Evolutionary conservation across 306 rosid genomes (phyloP).

Genomic region (Trifolium dubium): DNA sequence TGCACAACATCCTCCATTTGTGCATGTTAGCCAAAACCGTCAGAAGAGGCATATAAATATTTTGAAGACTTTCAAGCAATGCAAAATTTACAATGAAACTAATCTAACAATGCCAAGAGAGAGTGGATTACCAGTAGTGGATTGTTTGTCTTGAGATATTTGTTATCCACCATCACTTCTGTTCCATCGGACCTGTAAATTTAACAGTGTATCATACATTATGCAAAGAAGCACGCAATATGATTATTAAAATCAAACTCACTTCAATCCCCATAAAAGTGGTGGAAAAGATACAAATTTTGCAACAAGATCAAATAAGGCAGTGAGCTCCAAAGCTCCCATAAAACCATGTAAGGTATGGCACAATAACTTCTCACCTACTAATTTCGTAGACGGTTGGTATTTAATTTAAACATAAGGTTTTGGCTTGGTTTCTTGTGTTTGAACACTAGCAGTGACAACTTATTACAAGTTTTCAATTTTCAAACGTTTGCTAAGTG

Average conservation of each 20-base stretch:
- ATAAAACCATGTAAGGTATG: neutral
- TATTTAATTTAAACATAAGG: neutral
- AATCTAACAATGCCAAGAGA: constrained; percentile 9
- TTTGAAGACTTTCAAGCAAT: constrained; percentile 20
- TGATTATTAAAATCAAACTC: constrained; percentile 4
- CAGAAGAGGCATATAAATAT: constrained; percentile 16
- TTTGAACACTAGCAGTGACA: neutral
- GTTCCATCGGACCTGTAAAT: constrained; percentile 77
- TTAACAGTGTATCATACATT: constrained; percentile 22
- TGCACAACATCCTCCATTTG: too few species aligned
- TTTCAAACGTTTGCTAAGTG: neutral
- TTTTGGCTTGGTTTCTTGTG: neutral
- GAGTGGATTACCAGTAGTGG: constrained; percentile 77
- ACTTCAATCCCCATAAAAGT: constrained; percentile 3
- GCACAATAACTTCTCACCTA: neutral
- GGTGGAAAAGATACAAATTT: neutral
- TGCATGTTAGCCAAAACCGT: too few species aligned
- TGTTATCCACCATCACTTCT: constrained; percentile 88
- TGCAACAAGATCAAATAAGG: neutral
- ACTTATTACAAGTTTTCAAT: neutral
- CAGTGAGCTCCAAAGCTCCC: neutral
- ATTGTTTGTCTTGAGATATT: constrained; percentile 73
- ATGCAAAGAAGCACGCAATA: constrained; percentile 29
- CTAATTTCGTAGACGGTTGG: neutral
- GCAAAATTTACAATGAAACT: constrained; percentile 19